Base-by-base conservation (phyloP, 73 alveolate genomes). In the Effrenium voratum region DNA sequence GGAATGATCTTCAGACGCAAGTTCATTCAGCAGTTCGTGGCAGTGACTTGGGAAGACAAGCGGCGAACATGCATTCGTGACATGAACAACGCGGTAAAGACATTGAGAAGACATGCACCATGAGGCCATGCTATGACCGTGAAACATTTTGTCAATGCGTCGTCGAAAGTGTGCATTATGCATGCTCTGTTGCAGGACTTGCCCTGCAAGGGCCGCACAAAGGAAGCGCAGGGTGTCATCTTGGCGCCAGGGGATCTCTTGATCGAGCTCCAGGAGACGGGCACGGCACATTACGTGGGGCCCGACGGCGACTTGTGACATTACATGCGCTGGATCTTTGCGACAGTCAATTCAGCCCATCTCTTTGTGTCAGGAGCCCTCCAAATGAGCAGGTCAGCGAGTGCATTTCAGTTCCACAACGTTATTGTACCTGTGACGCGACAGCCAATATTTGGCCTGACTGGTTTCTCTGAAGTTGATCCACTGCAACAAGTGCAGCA, bases 171-270 rank as follows among this genome's bases (percentile, higher is more conserved):
- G 83, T 15, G 8, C 10, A 72, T 4, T 24, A n/a, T 70, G 82
- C 8, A 36, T 72, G 83, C 34, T 32, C 43, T 0, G 77, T 5
- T 26, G 66, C 63, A 92, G 98, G 90, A 28, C 36, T 68, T 92
- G 44, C 98, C 98, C 5, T 76, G 90, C 98, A 73, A 92, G 82
- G 98, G 98, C 36, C 77, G 98, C 8, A 92, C 98, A 50, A 92
- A 92, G 41, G 98, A 92, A 49, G 66, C 59, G 82, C 98, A 92
- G 81, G 98, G 98, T 49, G 98, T 73, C 92, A 92, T 92, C 81
- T 47, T 92, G 92, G 90, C 98, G 24, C 98, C 98, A 0, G 98
- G 98, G 8, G 98, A 92, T 47, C 92, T 92, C 68, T 52, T 92
- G 90, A 83, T 92, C 49, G 98, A 92, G 81, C 91, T 92, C 36